A percentile compares a stretch with the other conserved stretches of the same genome.
Evolutionary conservation across 2,329 filamentous ascomycete species (phyloP).

Genomic region (Tolypocladium ophioglossoides): DNA sequence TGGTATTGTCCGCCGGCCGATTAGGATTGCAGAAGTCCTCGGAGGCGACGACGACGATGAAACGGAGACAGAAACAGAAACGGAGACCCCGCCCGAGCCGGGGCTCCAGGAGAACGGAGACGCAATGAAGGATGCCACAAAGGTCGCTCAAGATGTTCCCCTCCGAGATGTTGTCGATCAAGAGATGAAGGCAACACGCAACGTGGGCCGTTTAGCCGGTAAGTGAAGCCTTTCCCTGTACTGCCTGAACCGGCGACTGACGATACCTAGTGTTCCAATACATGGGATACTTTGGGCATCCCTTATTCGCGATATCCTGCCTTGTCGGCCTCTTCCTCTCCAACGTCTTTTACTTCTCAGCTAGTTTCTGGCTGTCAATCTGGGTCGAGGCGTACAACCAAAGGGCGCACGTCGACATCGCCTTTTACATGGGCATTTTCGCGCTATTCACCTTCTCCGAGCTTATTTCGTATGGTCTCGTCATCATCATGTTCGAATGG

Average conservation of each 20-base stretch:
- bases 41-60: conserved; percentile 25
- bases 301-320: conserved; percentile 28
- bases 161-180: conserved; percentile 33
- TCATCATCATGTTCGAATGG: conserved; percentile 38
- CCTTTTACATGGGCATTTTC: conserved; percentile 44
- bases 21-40: conserved; percentile 29
- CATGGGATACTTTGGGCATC: conserved; percentile 39
- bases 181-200: conserved; percentile 36
- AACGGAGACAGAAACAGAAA: conserved; percentile 6
- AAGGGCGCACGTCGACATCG: conserved; percentile 31
- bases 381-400: conserved; percentile 42
- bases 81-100: conserved; percentile 13
- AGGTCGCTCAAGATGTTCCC: conserved; percentile 23
- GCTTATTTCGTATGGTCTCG: conserved; percentile 28
- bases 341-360: conserved; percentile 30
- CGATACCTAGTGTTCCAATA: conserved; percentile 33
- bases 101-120: conserved; percentile 18
- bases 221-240: conserved; percentile 9
- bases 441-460: conserved; percentile 33
- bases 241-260: conserved; percentile 5
- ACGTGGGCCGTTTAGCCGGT: conserved; percentile 33
- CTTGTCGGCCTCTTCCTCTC: conserved; percentile 28
- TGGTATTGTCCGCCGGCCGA: conserved; percentile 32
- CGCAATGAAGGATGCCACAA: conserved; percentile 18
- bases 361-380: conserved; percentile 37